These are phyloP conservation scores for Colletotrichum camelliae DNA, from an alignment of 2,329 filamentous ascomycete species.

Conservation along the genomic window DNA sequence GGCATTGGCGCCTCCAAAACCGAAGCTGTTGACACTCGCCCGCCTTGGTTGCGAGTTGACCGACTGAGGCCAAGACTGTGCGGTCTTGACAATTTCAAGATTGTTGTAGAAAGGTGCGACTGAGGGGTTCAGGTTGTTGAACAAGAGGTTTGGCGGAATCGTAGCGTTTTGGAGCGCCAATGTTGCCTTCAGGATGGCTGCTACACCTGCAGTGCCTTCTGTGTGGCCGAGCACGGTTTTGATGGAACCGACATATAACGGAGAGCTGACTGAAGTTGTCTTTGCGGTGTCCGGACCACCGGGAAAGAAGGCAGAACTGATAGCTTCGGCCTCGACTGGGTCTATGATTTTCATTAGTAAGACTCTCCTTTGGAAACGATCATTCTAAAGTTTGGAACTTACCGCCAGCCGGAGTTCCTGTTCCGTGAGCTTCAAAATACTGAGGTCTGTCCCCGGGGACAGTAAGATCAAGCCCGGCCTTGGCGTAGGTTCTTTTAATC, in stretches of 20 bases:
- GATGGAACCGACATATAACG: slow-evolving; percentile 28
- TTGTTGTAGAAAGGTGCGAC: slow-evolving; percentile 28
- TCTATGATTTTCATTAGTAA: neutral
- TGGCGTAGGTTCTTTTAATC: slow-evolving; percentile 30
- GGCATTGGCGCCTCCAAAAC: slow-evolving; percentile 50
- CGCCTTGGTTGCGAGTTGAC: neutral
- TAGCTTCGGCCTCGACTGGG: slow-evolving; percentile 36
- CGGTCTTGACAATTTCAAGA: slow-evolving; percentile 16
- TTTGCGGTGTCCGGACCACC: slow-evolving; percentile 34
- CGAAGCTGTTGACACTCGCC: slow-evolving; percentile 39
- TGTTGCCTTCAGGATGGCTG: slow-evolving; percentile 29
- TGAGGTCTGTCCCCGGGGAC: slow-evolving; percentile 10
- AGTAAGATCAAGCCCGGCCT: neutral
- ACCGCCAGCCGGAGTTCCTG: slow-evolving; percentile 40
- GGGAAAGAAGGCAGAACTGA: slow-evolving; percentile 22
- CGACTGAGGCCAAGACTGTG: slow-evolving; percentile 22
- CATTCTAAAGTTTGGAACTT: slow-evolving; percentile 29
- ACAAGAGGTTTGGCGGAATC: slow-evolving; percentile 34
- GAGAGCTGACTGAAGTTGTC: slow-evolving; percentile 26
- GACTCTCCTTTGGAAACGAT: neutral
- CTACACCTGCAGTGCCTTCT: slow-evolving; percentile 31
- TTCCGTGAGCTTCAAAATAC: slow-evolving; percentile 40
- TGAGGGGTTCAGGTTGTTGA: slow-evolving; percentile 31
- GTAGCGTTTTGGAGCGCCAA: slow-evolving; percentile 21
- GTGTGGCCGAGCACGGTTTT: slow-evolving; percentile 34